Percentiles rank a stretch among this genome's conserved stretches.
Conservation (phyloP, 2,329 filamentous ascomycete species). For the Monosporascus sp. region DNA sequence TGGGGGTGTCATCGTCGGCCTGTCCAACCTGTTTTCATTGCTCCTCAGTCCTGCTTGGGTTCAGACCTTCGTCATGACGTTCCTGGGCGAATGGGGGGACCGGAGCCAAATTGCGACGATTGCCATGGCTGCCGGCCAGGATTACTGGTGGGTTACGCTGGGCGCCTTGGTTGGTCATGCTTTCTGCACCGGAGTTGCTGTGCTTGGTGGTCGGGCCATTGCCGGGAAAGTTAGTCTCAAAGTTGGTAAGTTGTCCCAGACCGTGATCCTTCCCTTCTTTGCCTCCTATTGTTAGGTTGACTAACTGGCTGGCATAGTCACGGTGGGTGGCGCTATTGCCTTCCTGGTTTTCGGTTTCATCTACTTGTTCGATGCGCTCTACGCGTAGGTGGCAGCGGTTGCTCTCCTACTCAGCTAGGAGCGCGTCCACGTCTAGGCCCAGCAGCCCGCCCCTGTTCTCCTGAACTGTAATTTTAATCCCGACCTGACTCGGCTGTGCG, state of each 20-base stretch:
- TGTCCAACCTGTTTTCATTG: slow-evolving; percentile 82
- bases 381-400: slow-evolving; percentile 32
- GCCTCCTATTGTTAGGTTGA: background rate
- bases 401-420: background rate
- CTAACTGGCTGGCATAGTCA: slow-evolving; percentile 56
- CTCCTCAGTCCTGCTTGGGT: slow-evolving; percentile 96
- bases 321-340: slow-evolving; percentile 81
- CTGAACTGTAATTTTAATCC: background rate
- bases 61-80: slow-evolving; percentile 98
- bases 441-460: background rate
- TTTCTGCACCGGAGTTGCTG: slow-evolving; percentile 84
- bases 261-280: background rate
- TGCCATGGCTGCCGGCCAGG: slow-evolving; percentile 95
- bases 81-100: slow-evolving; percentile 96
- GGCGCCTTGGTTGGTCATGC: slow-evolving; percentile 83
- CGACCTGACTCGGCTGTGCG: background rate
- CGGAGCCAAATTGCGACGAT: slow-evolving; percentile 97
- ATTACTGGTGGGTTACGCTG: slow-evolving; percentile 97
- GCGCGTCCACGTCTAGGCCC: background rate
- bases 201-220: slow-evolving; percentile 86
- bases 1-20: slow-evolving; percentile 39
- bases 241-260: slow-evolving; percentile 66
- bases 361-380: slow-evolving; percentile 78
- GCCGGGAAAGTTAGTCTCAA: slow-evolving; percentile 91
- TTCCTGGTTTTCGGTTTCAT: slow-evolving; percentile 91